Evolutionary conservation across 352 stramenopile species (phyloP).

Genomic region (Phytophthora constricta): DNA sequence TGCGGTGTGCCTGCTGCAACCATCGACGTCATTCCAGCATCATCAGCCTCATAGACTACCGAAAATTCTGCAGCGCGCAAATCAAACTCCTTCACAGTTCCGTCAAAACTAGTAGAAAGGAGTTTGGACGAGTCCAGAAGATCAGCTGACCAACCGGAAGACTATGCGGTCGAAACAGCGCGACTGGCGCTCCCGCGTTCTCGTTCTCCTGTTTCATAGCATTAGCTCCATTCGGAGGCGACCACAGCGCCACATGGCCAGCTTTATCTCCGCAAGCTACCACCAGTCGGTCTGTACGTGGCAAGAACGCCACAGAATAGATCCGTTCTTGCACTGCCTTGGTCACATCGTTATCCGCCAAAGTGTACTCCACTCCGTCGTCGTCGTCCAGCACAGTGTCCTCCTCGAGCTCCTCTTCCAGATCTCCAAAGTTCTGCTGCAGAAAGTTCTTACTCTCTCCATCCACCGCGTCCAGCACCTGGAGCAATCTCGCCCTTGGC

Average conservation of each 20-base stretch:
- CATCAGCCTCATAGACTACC: constrained; percentile 58
- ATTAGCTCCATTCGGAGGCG: constrained; percentile 21
- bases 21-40: constrained; percentile 70
- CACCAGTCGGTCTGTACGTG: constrained; percentile 62
- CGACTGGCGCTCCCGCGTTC: constrained; percentile 32
- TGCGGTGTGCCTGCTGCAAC: constrained; percentile 27
- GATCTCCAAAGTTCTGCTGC: constrained; percentile 36
- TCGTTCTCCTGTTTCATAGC: constrained; percentile 27
- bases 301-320: constrained; percentile 82
- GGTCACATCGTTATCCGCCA: constrained; percentile 63
- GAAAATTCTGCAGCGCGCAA: constrained; percentile 57
- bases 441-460: constrained; percentile 51
- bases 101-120: constrained; percentile 76
- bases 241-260: constrained; percentile 79
- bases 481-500: constrained; percentile 16
- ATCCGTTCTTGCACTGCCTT: constrained; percentile 80
- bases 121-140: constrained; percentile 62
- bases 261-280: constrained; percentile 78
- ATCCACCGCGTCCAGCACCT: constrained; percentile 40
- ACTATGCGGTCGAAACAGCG: constrained; percentile 72
- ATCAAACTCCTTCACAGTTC: constrained; percentile 73
- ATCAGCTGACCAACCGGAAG: constrained; percentile 71
- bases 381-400: constrained; percentile 39
- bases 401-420: constrained; percentile 46
- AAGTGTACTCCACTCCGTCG: constrained; percentile 54